These are phyloP conservation scores for Entomortierella lignicola DNA, from an alignment of 192 early-diverging fungal species.

Conservation along the genomic window DNA sequence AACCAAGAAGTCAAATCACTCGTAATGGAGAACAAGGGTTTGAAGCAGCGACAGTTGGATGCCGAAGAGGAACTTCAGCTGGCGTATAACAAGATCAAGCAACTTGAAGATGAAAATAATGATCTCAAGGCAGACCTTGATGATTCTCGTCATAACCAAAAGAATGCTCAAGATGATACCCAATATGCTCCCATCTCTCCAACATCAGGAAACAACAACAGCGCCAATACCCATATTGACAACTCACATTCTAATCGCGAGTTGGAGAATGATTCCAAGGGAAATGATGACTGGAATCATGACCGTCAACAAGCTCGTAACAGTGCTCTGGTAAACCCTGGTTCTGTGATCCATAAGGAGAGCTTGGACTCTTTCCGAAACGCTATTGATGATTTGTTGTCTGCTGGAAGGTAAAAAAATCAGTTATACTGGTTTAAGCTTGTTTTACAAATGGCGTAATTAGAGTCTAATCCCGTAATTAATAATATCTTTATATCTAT, in stretches of 20 bases:
- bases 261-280: not conserved
- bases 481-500: not conserved
- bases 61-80: constrained; percentile 62
- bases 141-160: constrained; percentile 23
- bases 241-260: constrained; percentile 1
- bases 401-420: constrained; percentile 77
- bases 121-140: constrained; percentile 43
- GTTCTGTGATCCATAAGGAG: constrained; percentile 80
- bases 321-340: constrained; percentile 77
- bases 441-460: no score
- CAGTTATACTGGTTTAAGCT: constrained; percentile 1
- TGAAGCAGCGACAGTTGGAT: constrained; percentile 73
- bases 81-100: constrained; percentile 57
- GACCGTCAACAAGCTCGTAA: constrained; percentile 63
- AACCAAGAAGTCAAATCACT: constrained; percentile 75
- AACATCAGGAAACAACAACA: constrained; percentile 5
- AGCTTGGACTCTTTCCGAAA: constrained; percentile 44
- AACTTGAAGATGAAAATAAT: constrained; percentile 59
- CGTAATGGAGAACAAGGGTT: constrained; percentile 72
- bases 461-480: no score
- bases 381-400: constrained; percentile 85
- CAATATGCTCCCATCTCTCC: constrained; percentile 5
- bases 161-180: constrained; percentile 14
- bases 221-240: not conserved
- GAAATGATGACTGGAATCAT: constrained; percentile 55